Conservation (phyloP, 345 rosid species). For the Eucalyptus polybractea region DNA sequence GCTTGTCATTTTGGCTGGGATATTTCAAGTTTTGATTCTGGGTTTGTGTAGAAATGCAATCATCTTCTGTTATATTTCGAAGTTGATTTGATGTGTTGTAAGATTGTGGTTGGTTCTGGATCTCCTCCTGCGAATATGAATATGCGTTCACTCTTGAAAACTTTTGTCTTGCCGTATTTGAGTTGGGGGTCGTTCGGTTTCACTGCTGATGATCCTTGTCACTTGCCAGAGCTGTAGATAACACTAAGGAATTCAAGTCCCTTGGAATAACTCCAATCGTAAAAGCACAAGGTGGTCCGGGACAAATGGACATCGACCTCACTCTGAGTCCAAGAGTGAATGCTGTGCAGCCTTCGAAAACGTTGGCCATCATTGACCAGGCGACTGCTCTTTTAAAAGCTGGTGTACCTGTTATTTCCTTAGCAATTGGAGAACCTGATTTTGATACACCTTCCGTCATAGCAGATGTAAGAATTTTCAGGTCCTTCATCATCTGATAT, state of each 20-base stretch:
- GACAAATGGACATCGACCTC: conserved; percentile 36
- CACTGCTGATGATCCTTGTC: not conserved
- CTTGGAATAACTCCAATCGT: conserved; percentile 16
- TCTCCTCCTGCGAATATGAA: not conserved
- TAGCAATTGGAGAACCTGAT: conserved; percentile 98
- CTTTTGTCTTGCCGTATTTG: not conserved
- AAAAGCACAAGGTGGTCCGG: conserved; percentile 20
- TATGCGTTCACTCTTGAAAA: not conserved
- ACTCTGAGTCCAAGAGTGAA: conserved; percentile 68
- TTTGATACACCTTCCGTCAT: conserved; percentile 72
- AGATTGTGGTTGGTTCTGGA: not conserved
- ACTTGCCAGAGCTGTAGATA: conserved; percentile 16
- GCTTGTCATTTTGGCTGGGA: not conserved
- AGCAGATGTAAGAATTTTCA: conserved; percentile 42
- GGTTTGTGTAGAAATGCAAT: not conserved
- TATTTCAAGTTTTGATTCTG: not conserved
- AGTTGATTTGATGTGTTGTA: not conserved
- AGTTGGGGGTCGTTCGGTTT: not conserved
- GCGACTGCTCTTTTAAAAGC: conserved; percentile 87
- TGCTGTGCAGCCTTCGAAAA: conserved; percentile 76
- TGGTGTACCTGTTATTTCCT: conserved; percentile 68
- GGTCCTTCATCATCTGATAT: not conserved
- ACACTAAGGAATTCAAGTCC: conserved; percentile 1
- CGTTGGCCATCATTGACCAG: conserved; percentile 80
- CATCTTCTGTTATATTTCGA: not conserved